Conservation (phyloP, 2,329 filamentous ascomycete species). For the Talaromyces sp. region DNA sequence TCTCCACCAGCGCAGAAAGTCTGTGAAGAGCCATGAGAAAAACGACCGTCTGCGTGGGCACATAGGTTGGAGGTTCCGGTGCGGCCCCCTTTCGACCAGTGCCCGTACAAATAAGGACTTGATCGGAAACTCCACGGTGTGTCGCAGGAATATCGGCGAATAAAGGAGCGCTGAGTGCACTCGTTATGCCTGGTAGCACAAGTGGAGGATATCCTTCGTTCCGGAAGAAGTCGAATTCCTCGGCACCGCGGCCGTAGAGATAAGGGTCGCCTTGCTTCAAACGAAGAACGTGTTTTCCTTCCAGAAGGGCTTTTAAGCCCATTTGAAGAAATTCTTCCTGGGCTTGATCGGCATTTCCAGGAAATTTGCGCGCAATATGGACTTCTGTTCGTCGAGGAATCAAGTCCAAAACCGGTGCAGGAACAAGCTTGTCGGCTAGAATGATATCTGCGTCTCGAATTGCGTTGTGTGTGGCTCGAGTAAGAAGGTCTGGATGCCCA, state of each 20-base stretch:
- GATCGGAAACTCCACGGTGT: conserved; percentile 83
- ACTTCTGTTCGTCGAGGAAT: conserved; percentile 85
- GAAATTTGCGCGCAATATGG: conserved; percentile 93
- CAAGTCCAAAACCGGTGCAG: conserved; percentile 77
- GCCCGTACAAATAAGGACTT: conserved; percentile 92
- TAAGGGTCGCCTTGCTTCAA: conserved; percentile 97
- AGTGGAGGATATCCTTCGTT: conserved; percentile 62
- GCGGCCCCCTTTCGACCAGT: conserved; percentile 85
- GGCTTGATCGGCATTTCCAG: conserved; percentile 88
- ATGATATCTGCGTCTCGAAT: conserved; percentile 45
- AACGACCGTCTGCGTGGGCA: conserved; percentile 73
- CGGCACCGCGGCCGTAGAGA: conserved; percentile 88
- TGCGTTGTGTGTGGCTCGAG: conserved; percentile 52
- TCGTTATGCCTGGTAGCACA: conserved; percentile 87
- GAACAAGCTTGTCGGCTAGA: conserved; percentile 53
- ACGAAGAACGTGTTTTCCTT: conserved; percentile 75
- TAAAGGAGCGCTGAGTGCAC: conserved; percentile 76
- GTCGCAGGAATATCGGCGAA: conserved; percentile 86
- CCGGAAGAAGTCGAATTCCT: conserved; percentile 83
- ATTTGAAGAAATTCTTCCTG: conserved; percentile 82
- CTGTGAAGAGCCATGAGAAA: conserved; percentile 95
- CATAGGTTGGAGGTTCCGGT: conserved; percentile 74
- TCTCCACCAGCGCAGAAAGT: conserved; percentile 66
- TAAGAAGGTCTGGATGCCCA: conserved; percentile 87
- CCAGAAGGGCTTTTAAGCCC: conserved; percentile 63